Conservation (phyloP, 2,329 filamentous ascomycete genomes). For the Immersiporthe knoxdaviesiana region DNA sequence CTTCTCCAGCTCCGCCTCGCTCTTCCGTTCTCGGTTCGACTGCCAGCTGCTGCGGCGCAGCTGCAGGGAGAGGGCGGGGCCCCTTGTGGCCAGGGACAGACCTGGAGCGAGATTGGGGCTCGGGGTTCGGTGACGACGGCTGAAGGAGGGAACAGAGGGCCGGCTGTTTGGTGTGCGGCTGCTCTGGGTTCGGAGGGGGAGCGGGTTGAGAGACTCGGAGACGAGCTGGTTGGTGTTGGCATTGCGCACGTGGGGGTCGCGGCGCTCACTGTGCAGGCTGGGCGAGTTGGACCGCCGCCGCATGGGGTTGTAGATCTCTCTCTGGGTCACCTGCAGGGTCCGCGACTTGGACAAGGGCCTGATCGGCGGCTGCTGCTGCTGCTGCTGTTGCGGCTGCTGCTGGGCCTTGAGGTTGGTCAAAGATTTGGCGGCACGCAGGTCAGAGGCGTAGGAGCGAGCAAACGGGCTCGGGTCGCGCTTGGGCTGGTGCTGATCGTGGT, state of each 20-base stretch:
- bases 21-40: constrained; percentile 66
- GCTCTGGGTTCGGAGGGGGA: constrained; percentile 34
- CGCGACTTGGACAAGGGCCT: constrained; percentile 37
- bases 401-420: constrained; percentile 34
- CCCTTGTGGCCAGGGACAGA: constrained; percentile 49
- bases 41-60: constrained; percentile 73
- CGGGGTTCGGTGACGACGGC: constrained; percentile 53
- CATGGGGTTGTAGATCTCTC: constrained; percentile 39
- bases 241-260: constrained; percentile 54
- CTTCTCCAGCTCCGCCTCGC: constrained; percentile 70
- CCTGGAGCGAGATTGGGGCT: constrained; percentile 46
- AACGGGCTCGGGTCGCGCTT: constrained; percentile 52
- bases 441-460: constrained; percentile 50
- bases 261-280: constrained; percentile 50
- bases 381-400: constrained; percentile 14
- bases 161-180: constrained; percentile 38
- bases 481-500: constrained; percentile 40
- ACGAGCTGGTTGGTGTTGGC: constrained; percentile 47
- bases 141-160: constrained; percentile 46
- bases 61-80: constrained; percentile 45
- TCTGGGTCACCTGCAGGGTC: constrained; percentile 33
- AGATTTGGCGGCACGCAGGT: constrained; percentile 43
- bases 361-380: constrained; percentile 35
- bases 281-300: constrained; percentile 40
- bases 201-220: constrained; percentile 38